Conservation (phyloP, 768 basidiomycete genomes). For the Amyloporia xantha region DNA sequence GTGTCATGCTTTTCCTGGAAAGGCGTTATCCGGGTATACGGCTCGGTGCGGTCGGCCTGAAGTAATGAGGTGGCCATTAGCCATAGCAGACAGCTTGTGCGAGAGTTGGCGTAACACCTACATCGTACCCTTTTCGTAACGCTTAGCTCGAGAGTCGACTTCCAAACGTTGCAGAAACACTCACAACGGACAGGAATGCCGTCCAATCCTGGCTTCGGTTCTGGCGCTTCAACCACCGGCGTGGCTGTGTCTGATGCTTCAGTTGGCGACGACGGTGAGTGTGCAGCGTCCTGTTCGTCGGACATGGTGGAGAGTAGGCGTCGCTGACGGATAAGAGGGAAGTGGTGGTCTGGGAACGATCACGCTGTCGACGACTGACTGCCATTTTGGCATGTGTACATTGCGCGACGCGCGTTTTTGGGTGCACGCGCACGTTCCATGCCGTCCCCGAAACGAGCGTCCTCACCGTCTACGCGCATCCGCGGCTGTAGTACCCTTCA, state of each 20-base stretch:
- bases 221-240: conserved; percentile 36
- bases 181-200: conserved; percentile 77
- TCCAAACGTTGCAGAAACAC: conserved; percentile 25
- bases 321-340: background rate
- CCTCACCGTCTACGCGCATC: too few species aligned
- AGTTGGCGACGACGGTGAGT: conserved; percentile 28
- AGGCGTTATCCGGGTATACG: conserved; percentile 77
- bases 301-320: conserved; percentile 5
- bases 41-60: conserved; percentile 77
- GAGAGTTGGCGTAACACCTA: too few species aligned
- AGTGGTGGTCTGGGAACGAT: background rate
- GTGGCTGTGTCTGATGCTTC: conserved; percentile 59
- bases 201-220: conserved; percentile 68
- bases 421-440: too few species aligned
- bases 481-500: too few species aligned
- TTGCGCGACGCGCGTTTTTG: too few species aligned
- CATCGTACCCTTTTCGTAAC: conserved; percentile 60
- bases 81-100: too few species aligned
- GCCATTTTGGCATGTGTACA: too few species aligned
- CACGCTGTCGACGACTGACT: background rate
- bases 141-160: background rate
- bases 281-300: conserved; percentile 2
- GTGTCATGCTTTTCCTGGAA: conserved; percentile 83
- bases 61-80: too few species aligned
- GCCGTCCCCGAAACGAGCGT: too few species aligned